phyloP scores from a whole-genome alignment of 2,329 filamentous ascomycete genomes.

The Aspergillus novoparasiticus region DNA sequence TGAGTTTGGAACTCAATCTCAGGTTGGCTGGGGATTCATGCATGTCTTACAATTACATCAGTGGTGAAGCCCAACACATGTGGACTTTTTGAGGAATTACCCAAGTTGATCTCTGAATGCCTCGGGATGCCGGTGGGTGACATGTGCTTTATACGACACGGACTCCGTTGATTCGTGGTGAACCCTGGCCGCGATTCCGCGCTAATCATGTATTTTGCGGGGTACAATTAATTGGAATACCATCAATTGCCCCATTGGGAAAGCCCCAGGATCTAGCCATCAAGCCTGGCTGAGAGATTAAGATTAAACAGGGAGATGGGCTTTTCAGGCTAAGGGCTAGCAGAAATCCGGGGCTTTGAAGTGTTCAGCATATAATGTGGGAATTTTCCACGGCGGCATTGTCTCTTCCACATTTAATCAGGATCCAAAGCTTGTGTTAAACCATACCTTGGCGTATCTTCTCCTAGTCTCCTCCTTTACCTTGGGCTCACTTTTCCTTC shows the following conservation, averaged over 20 bases:
- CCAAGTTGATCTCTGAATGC: background rate
- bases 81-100: background rate
- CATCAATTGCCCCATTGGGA: background rate
- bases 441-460: background rate
- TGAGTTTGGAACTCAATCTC: background rate
- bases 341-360: background rate
- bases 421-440: background rate
- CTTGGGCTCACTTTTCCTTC: background rate
- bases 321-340: background rate
- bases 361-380: background rate
- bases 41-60: background rate
- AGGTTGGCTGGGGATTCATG: background rate
- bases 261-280: background rate
- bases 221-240: conserved; percentile 4
- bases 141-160: background rate
- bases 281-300: background rate
- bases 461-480: background rate
- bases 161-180: background rate
- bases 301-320: background rate
- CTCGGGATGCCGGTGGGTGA: background rate
- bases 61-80: background rate
- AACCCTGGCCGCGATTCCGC: background rate
- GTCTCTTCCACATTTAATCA: background rate
- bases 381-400: background rate
- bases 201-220: conserved; percentile 5